phyloP scores from a whole-genome alignment of 257 asterid genomes.

The Solanum arcanum region DNA sequence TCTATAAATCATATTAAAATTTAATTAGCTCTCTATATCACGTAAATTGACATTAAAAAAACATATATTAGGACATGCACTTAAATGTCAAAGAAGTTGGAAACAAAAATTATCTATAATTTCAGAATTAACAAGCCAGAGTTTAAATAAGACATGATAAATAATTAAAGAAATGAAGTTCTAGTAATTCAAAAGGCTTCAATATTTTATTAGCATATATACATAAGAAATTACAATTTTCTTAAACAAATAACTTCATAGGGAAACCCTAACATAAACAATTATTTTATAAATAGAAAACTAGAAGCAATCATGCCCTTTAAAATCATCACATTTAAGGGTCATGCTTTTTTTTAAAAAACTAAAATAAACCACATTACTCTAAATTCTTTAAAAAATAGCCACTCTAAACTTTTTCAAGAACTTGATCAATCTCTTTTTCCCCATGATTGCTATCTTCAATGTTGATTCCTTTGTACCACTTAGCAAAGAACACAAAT shows the following conservation, averaged over 20 bases:
- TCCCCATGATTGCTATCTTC: neutral
- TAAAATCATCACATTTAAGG: neutral
- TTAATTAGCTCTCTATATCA: too few relatives aligned
- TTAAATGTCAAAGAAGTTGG: too few relatives aligned
- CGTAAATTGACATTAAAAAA: too few relatives aligned
- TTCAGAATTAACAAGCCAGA: neutral
- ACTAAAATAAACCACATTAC: neutral
- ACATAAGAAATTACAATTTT: neutral
- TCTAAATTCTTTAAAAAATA: neutral
- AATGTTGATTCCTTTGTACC: constrained; percentile 33
- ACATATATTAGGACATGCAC: too few relatives aligned
- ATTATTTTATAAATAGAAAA: neutral
- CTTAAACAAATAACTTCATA: neutral
- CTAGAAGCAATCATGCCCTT: constrained; percentile 16
- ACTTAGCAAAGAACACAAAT: constrained; percentile 38
- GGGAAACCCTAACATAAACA: neutral
- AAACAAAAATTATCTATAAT: too few relatives aligned
- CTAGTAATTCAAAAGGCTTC: neutral
- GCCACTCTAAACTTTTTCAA: constrained; percentile 10
- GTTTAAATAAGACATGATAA: neutral
- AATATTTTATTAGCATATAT: neutral
- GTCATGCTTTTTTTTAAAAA: neutral
- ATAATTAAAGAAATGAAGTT: neutral
- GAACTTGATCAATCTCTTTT: neutral
- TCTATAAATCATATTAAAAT: too few relatives aligned